A percentile compares a stretch with the other conserved stretches of the same genome.
Evolutionary conservation across 2,329 filamentous ascomycete genomes (phyloP).

Genomic region (Trichoderma sp.): DNA sequence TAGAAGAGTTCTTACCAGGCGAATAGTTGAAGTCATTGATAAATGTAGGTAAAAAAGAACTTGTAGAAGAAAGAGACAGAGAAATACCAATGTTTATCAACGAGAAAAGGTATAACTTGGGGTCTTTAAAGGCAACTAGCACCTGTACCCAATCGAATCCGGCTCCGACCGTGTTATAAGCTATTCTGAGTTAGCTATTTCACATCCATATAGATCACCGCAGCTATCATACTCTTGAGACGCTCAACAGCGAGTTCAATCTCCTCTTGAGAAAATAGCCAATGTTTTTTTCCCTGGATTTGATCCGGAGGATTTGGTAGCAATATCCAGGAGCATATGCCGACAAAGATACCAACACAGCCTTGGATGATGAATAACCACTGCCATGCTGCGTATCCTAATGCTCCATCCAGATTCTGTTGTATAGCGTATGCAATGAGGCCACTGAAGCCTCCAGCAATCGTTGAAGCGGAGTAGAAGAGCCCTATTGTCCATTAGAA

Average conservation of each 20-base stretch:
- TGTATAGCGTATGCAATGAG: constrained; percentile 12
- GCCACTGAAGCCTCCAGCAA: constrained; percentile 2
- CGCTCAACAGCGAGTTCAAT: constrained; percentile 8
- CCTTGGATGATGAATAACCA: neutral
- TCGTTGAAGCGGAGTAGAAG: constrained; percentile 2
- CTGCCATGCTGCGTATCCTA: neutral
- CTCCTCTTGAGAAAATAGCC: neutral
- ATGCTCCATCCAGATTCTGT: neutral
- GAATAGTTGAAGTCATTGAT: constrained; percentile 1
- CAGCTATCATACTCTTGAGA: neutral
- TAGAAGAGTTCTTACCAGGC: neutral
- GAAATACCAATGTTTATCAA: neutral
- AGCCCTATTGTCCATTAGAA: neutral
- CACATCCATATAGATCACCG: fast-evolving
- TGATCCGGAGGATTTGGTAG: constrained; percentile 10
- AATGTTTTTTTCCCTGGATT: neutral
- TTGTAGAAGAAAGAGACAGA: neutral
- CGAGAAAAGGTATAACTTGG: neutral
- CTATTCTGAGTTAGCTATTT: neutral
- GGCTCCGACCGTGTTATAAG: constrained; percentile 8
- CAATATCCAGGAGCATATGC: neutral
- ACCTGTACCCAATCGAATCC: neutral
- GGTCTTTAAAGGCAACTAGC: neutral
- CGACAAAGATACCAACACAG: constrained; percentile 16
- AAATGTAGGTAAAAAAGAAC: constrained; percentile 1